phyloP scores from a whole-genome alignment of 345 rosid genomes.

The Gossypium australe region DNA sequence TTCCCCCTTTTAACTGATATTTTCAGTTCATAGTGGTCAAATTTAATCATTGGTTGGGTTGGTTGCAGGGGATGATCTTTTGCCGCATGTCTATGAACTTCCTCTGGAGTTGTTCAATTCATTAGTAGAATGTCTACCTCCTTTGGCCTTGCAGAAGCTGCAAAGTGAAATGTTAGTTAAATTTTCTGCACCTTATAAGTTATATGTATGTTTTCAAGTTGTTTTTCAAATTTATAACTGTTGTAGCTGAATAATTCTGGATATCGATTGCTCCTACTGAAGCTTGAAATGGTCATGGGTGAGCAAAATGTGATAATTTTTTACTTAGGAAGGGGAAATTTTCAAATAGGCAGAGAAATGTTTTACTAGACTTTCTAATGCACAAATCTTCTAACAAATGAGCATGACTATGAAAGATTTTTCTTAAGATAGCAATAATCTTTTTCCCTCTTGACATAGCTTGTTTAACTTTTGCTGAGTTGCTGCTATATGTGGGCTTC shows the following conservation, averaged over 20 bases:
- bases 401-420: not conserved
- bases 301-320: not conserved
- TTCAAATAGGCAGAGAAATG: not conserved
- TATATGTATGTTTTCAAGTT: not conserved
- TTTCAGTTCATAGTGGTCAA: not conserved
- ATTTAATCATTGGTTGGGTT: not conserved
- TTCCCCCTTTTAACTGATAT: not conserved
- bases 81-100: slow-evolving; percentile 48
- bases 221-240: not conserved
- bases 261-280: not conserved
- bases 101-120: slow-evolving; percentile 53
- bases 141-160: slow-evolving; percentile 59
- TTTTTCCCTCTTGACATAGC: not conserved
- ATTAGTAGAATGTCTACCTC: slow-evolving; percentile 50
- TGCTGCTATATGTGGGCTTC: not conserved
- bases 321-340: not conserved
- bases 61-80: slow-evolving; percentile 39
- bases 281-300: not conserved
- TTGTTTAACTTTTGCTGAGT: not conserved
- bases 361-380: not conserved
- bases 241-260: not conserved
- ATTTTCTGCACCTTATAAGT: not conserved
- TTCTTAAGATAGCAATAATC: not conserved
- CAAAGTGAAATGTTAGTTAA: slow-evolving; percentile 50
- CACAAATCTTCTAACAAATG: not conserved